Evolutionary conservation across 345 rosid genomes (phyloP), one percentile per base, ranked within the genome.

Genomic region (Raphanus sativus): DNA sequence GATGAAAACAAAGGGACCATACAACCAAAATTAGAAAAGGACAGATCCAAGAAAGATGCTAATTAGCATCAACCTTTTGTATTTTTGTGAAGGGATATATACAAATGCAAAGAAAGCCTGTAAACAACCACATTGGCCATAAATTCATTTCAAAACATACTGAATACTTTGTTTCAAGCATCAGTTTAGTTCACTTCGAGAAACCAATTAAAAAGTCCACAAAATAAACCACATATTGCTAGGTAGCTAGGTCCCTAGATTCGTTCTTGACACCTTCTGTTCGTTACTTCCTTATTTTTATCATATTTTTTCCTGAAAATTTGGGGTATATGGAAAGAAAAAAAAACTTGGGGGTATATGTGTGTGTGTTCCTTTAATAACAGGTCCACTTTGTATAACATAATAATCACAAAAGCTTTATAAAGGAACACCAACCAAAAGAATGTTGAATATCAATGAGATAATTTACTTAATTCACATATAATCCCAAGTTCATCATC

Each of bases 391-490:
- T 13, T 69, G 40, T 2, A 40, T 28, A 62, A 11, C 80, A 50
- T 50, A 60, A 67, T 67, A 60, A 76, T 70, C 45, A 62, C 42
- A 50, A 63, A 68, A 45, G 40, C 69, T 69, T 69, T 26, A 52
- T 52, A 69, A 61, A 69, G 69, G 66, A 76, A 59, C 67, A 56
- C 17, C 66, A 67, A 32, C 54, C 68, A 60, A 34, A 34, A 62
- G 0, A 69, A 34, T 34, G 32, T 76, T 76, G 58, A 33, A 69
- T 69, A 50, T 28, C 69, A 62, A 15, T 32, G 56, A 26, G 75
- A 76, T 76, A 69, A 62, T 15, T 26, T 69, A 76, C 40, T 76
- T 69, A 60, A 67, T 58, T 38, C 65, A 75, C 59, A 66, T 55
- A 61, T 33, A 12, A 60, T 48, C 50, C 54, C 24, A 62, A 50